A percentile compares a stretch with the other conserved stretches of the same genome.
phyloP scores from a whole-genome alignment of 495 filamentous ascomycete species.

The Glonium stellatum region DNA sequence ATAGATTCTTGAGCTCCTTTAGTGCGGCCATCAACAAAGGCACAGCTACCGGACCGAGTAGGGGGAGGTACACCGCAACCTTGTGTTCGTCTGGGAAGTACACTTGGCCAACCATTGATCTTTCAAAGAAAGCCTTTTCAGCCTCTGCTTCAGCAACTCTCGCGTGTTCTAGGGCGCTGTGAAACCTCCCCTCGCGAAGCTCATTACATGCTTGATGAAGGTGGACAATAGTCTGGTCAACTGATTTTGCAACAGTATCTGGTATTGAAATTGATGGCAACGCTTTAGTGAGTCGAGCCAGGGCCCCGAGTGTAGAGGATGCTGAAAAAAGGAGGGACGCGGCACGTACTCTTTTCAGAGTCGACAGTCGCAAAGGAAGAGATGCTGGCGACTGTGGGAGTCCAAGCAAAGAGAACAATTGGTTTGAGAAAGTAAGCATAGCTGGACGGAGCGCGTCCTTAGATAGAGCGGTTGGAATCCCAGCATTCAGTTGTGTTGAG shows the following conservation, averaged over 20 bases:
- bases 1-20: constrained; percentile 65
- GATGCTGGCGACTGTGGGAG: constrained; percentile 71
- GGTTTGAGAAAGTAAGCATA: constrained; percentile 82
- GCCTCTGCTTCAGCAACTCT: constrained; percentile 80
- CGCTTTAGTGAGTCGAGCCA: constrained; percentile 77
- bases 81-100: constrained; percentile 99
- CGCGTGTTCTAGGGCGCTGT: constrained; percentile 65
- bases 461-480: constrained; percentile 39
- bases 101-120: constrained; percentile 97
- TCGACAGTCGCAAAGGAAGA: constrained; percentile 77
- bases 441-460: constrained; percentile 64
- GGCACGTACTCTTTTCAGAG: constrained; percentile 73
- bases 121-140: constrained; percentile 95
- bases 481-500: constrained; percentile 32
- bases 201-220: constrained; percentile 68
- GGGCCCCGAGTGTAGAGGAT: constrained; percentile 86
- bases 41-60: constrained; percentile 87
- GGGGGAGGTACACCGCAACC: constrained; percentile 89
- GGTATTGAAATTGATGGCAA: constrained; percentile 89
- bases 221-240: constrained; percentile 69
- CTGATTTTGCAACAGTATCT: constrained; percentile 73
- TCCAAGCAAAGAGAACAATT: constrained; percentile 83
- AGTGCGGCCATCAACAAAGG: constrained; percentile 74
- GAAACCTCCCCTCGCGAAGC: constrained; percentile 58
- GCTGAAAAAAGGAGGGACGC: constrained; percentile 84